phyloP scores from a whole-genome alignment of 495 filamentous ascomycete genomes.

The Monascus purpureus region DNA sequence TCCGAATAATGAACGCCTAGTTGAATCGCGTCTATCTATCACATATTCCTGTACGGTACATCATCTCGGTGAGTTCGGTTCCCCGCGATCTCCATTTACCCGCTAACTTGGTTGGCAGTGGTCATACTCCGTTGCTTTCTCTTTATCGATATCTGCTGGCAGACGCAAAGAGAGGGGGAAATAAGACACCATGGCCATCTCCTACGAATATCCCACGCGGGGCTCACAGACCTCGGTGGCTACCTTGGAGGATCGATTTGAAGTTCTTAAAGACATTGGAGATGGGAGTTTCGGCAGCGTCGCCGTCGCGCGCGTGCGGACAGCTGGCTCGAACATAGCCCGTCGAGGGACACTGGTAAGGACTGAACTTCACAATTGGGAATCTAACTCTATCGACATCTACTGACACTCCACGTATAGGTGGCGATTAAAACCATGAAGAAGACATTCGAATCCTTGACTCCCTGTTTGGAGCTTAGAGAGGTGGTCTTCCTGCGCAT shows the following conservation, averaged over 20 bases:
- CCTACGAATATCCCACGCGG: constrained; percentile 48
- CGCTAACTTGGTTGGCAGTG: too few relatives aligned
- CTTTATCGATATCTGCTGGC: constrained; percentile 30
- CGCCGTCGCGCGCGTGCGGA: constrained; percentile 77
- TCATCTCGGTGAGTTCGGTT: too few relatives aligned
- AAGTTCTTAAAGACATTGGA: constrained; percentile 93
- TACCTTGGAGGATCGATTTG: constrained; percentile 73
- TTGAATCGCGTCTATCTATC: constrained; percentile 5
- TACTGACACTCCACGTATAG: too few relatives aligned
- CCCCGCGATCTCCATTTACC: too few relatives aligned
- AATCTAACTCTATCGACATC: too few relatives aligned
- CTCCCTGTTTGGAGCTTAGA: constrained; percentile 76
- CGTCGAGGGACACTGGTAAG: constrained; percentile 86
- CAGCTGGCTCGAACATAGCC: constrained; percentile 75
- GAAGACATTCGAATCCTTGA: constrained; percentile 91
- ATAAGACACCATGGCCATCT: constrained; percentile 48
- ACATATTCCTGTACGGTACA: not conserved
- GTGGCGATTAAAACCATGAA: constrained; percentile 99
- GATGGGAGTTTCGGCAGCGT: constrained; percentile 99
- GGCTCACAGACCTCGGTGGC: constrained; percentile 36
- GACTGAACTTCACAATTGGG: constrained; percentile 4
- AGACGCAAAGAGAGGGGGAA: constrained; percentile 19
- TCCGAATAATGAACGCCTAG: constrained; percentile 13
- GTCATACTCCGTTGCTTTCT: not conserved
- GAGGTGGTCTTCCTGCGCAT: constrained; percentile 94